Base-by-base conservation (phyloP, 768 basidiomycete species). In the Coprinopsis sp. region DNA sequence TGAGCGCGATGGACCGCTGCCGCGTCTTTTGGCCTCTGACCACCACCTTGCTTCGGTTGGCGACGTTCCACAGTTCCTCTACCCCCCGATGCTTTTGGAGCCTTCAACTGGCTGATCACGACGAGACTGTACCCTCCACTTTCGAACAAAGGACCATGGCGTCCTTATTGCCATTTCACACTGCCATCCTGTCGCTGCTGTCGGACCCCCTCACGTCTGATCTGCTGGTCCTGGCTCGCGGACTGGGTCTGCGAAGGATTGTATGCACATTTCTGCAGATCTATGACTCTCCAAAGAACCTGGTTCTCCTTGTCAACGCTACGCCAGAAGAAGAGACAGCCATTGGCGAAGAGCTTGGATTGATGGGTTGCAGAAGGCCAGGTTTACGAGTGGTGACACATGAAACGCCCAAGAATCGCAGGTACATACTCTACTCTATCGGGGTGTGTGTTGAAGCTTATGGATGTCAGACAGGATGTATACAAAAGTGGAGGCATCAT, bases 401-500 rank as follows among this genome's bases (percentile, higher is more conserved):
- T 60, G 94, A 97, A 64, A 87, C 82, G 52, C 77, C 75, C 11
- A 72, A 66, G 57, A 82, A 84, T 60, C 87, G 94, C 30, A 74
- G 95, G 91, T 88, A 39, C 37, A 79, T 63, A 23, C 12, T n/a
- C 4, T 22, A 19, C 12, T 14, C 10, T 42, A 16, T 18, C 16
- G 3, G 6, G 13, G 39, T 21, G 6, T 5, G 8, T 8, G 13
- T 21, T 41, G 5, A 18, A 16, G 33, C n/a, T 44, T 14, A 25
- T 19, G 31, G 33, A 19, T 13, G 22, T 13, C 29, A 91, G 93
- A 57, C 86, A 91, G 66, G 78, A 79, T 31, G 64, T 97, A 44
- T 97, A 97, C 69, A 84, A 85, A 50, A 76, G 77, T 49, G 95
- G 95, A 3, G 94, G 94, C 4, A 70, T 98, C 1, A 76, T 98